Evolutionary conservation across 2,329 filamentous ascomycete genomes (phyloP).

Genomic region (Fusarium brevicatenulatum): DNA sequence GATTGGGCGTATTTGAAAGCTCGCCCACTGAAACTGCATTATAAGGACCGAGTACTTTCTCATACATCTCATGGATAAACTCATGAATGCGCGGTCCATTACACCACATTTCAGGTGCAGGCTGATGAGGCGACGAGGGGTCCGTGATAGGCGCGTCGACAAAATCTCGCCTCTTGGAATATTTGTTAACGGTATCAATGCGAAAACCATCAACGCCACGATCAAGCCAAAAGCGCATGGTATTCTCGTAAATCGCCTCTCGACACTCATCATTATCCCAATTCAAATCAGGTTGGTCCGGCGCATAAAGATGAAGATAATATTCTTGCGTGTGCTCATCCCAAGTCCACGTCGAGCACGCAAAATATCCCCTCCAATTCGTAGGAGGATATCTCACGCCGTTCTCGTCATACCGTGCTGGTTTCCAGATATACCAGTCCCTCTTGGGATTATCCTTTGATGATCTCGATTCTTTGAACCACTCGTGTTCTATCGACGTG

Average conservation of each 20-base stretch:
- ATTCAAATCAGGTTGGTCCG: conserved; percentile 80
- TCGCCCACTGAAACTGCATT: conserved; percentile 72
- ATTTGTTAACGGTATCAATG: conserved; percentile 75
- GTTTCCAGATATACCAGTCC: conserved; percentile 75
- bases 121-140: conserved; percentile 51
- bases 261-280: conserved; percentile 76
- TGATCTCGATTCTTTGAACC: conserved; percentile 66
- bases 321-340: conserved; percentile 63
- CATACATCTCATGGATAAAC: conserved; percentile 68
- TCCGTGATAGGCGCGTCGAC: conserved; percentile 62
- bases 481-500: conserved; percentile 65
- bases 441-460: conserved; percentile 62
- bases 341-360: conserved; percentile 62
- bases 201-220: conserved; percentile 73
- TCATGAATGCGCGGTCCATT: conserved; percentile 72
- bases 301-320: conserved; percentile 71
- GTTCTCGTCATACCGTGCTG: conserved; percentile 61
- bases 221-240: conserved; percentile 80
- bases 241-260: conserved; percentile 71
- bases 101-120: conserved; percentile 62
- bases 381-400: conserved; percentile 68
- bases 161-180: conserved; percentile 68
- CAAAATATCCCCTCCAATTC: conserved; percentile 63
- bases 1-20: conserved; percentile 65
- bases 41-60: conserved; percentile 62